Base-by-base conservation (phyloP, 2,329 filamentous ascomycete genomes). In the Cytospora piceae region DNA sequence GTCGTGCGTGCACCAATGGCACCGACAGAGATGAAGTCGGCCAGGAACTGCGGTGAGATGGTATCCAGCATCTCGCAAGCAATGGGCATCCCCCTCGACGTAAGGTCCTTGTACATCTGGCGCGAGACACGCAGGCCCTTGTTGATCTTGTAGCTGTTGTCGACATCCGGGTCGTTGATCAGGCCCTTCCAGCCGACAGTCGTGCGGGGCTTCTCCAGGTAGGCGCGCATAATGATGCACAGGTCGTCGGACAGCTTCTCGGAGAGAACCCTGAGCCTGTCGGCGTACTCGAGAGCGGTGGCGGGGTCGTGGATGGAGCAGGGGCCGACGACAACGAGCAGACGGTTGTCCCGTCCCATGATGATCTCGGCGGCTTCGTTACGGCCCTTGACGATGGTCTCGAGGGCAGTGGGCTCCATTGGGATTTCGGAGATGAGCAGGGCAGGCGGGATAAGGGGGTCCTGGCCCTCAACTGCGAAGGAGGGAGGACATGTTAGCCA, bases 141-240 rank as follows among this genome's bases (percentile, higher is more conserved):
- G 88, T 99, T 99, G 84, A 99, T 99, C 82, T 97, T 88, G 90
- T 91, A 99, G 75, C 90, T 95, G 77, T 95, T 90, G 79, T 99
- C 93, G 77, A 99, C 97, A 74, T 98, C 94, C 2, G 95, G 95
- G 78, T 99, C 95, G 80, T 99, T 99, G 85, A 99, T 97, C 78
- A 99, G 85, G 61, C 95, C 95, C 82, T 99, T 99, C 95, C 95
- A 99, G 76, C 95, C 95, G 58, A 99, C 94, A 0, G 95, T 99
- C 58, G 95, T 99, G 68, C 95, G 90, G 52, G 95, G 95, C 85
- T 99, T 99, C 85, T 99, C 95, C 60, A 99, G 90, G 86, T 99
- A 99, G 75, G 94, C 93, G 73, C 95, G 92, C 95, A 99, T 99
- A 74, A 99, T 89, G 77, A 99, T 91, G 77, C 89, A 89, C 56